phyloP scores from a whole-genome alignment of 371 early-diverging fungal genomes.

The Actinomucor elegans region DNA sequence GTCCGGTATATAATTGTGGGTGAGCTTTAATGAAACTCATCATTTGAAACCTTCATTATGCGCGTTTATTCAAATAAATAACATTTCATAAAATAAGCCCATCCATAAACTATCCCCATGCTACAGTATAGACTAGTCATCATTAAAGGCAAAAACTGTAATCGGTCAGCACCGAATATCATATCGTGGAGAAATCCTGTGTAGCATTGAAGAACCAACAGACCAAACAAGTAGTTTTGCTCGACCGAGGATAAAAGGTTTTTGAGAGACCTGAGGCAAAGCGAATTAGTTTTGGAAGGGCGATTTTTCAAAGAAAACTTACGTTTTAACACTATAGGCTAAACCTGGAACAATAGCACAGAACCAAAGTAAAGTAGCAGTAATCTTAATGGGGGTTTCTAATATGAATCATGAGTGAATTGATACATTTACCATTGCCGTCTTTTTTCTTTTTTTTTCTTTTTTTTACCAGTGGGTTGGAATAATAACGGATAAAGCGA shows the following conservation, averaged over 20 bases:
- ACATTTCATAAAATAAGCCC: conserved; percentile 48
- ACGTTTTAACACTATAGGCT: conserved; percentile 45
- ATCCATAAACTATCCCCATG: conserved; percentile 78
- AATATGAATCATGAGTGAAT: not conserved
- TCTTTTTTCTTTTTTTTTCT: not conserved
- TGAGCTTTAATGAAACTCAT: too few relatives aligned
- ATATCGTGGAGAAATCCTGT: conserved; percentile 53
- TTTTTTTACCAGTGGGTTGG: conserved; percentile 59
- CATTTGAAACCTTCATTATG: not conserved
- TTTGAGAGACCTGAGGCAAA: conserved; percentile 24
- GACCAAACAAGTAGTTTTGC: conserved; percentile 64
- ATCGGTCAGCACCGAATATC: conserved; percentile 47
- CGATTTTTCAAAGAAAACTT: conserved; percentile 6
- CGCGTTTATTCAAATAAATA: conserved; percentile 19
- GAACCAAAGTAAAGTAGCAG: conserved; percentile 58
- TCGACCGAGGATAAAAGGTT: conserved; percentile 48
- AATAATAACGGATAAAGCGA: conserved; percentile 90
- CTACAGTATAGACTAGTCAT: conserved; percentile 78
- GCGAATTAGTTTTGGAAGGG: not conserved
- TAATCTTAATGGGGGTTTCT: conserved; percentile 69
- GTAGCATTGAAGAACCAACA: conserved; percentile 63
- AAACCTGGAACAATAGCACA: conserved; percentile 50
- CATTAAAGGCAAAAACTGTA: conserved; percentile 85
- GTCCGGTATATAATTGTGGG: too few relatives aligned
- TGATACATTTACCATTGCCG: not conserved